Evolutionary conservation across 2,329 filamentous ascomycete genomes (phyloP), one percentile per base, ranked within the genome.

Genomic region (Xylaria polymorpha): DNA sequence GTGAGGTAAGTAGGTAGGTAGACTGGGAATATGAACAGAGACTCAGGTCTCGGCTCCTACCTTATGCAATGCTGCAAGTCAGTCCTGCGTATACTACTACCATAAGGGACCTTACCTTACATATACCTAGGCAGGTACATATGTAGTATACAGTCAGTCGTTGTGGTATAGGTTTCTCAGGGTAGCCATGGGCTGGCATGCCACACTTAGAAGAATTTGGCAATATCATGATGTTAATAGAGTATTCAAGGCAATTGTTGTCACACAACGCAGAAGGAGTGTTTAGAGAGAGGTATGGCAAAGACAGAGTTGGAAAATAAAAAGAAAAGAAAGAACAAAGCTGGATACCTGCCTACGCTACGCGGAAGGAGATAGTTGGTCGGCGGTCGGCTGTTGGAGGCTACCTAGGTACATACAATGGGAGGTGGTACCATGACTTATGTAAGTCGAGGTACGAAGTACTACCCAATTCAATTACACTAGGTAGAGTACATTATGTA

Each of bases 61-160:
- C 41, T 35, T 12, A 64, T 64, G 61, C 61, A 50, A 57, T 57
- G 61, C 61, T 53, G 61, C 50, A 56, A 64, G 29, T 37, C 61
- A 50, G 61, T 48, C 39, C 29, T 32, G 14, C n/a, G 25, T 18
- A 53, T 51, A 14, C 50, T 53, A 53, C 50, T 4, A 53, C 50
- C 3, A 15, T 53, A 53, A 53, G 50, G 50, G 50, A 35, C 50
- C 50, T 53, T 18, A 53, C 25, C 15, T 53, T 32, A 51, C 25
- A 29, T 29, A 29, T 29, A 29, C 25, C 4, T 29, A 12, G 7
- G 41, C 2, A 44, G 29, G 5, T 9, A 56, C 18, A 25, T 37
- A 56, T 20, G 18, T 20, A 39, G 4, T 50, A 25, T 29, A 25
- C n/a, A 4, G 29, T 29, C 25, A 29, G 25, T 29, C 25, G 4